Base-by-base conservation (phyloP, 2,329 filamentous ascomycete species). In the Ascochyta fabae region DNA sequence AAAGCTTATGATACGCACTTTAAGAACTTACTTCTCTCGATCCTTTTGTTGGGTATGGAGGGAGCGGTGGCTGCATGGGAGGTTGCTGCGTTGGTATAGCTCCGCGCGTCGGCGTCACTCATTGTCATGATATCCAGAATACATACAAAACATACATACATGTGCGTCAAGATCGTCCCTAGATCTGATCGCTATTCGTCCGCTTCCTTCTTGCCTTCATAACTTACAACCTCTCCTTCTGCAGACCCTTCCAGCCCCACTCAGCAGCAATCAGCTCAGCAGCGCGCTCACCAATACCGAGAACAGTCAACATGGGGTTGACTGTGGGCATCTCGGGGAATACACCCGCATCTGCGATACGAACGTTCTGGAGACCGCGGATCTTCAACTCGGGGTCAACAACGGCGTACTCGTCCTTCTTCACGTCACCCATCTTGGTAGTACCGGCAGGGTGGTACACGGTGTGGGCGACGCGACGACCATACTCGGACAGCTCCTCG, bases 401-500 rank as follows among this genome's bases (percentile, higher is more conserved):
- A 19, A 96, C 92, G 5, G 91, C 91, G 73, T 88, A 78, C 45
- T 84, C 78, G 72, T 96, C 90, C 48, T 80, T 84, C 52, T 74
- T 75, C 5, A 89, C 77, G 69, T 93, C 87, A 31, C 91, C 91
- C 92, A 96, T 96, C 82, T 92, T 92, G 51, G 91, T 95, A 16
- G 92, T 96, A 48, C 92, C 92, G 12, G 90, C 89, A 0, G 92
- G 92, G 77, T 96, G 92, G 78, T 96, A 96, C 27, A 96, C 91
- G 1, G 92, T 96, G 76, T 96, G 92, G 4, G 91, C 91, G 5
- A 84, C 92, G 41, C 86, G 84, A 42, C 92, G 85, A 33, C 89
- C 92, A 75, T 96, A 96, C 78, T 92, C 87, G 73, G 84, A 88
- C 8, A 96, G 83, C 52, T 89, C 88, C 76, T 93, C 91, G 70